A percentile compares a stretch with the other conserved stretches of the same genome.
Evolutionary conservation across 768 basidiomycete genomes (phyloP).

Genomic region (Sarcodon aspratus): DNA sequence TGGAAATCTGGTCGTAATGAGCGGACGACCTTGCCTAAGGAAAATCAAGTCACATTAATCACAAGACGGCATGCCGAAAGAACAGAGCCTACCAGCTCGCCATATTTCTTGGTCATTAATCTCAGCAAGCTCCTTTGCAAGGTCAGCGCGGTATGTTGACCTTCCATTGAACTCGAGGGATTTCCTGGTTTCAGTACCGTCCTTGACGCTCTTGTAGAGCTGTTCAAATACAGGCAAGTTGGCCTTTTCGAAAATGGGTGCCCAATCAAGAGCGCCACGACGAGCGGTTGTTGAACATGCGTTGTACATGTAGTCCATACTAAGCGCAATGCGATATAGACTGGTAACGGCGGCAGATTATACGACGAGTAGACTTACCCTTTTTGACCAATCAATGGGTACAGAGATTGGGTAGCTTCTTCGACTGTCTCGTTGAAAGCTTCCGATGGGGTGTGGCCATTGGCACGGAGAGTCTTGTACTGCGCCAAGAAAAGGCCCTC

Average conservation of each 20-base stretch:
- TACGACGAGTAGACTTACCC: constrained; percentile 40
- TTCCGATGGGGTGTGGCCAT: constrained; percentile 94
- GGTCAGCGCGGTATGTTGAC: constrained; percentile 84
- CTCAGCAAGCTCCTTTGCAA: constrained; percentile 84
- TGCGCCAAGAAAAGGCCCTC: constrained; percentile 99
- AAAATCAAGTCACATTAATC: constrained; percentile 1
- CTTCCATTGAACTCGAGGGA: constrained; percentile 94
- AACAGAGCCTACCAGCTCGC: constrained; percentile 61
- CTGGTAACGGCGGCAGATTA: not conserved
- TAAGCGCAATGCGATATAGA: constrained; percentile 17
- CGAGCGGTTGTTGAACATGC: constrained; percentile 99
- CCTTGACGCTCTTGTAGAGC: constrained; percentile 88
- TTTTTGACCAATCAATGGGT: constrained; percentile 91
- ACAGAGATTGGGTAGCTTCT: constrained; percentile 98
- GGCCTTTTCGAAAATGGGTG: constrained; percentile 89
- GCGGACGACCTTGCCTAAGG: not conserved
- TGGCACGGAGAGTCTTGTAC: constrained; percentile 94
- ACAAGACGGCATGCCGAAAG: too few species aligned
- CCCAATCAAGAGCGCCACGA: constrained; percentile 99
- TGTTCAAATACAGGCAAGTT: constrained; percentile 92
- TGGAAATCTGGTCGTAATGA: not conserved
- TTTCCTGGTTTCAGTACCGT: constrained; percentile 96
- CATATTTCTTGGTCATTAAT: constrained; percentile 99
- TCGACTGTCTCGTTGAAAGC: constrained; percentile 99
- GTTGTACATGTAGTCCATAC: constrained; percentile 99